These are phyloP conservation scores for Candida easanensis DNA, from an alignment of 805 yeast genomes.

Conservation along the genomic window DNA sequence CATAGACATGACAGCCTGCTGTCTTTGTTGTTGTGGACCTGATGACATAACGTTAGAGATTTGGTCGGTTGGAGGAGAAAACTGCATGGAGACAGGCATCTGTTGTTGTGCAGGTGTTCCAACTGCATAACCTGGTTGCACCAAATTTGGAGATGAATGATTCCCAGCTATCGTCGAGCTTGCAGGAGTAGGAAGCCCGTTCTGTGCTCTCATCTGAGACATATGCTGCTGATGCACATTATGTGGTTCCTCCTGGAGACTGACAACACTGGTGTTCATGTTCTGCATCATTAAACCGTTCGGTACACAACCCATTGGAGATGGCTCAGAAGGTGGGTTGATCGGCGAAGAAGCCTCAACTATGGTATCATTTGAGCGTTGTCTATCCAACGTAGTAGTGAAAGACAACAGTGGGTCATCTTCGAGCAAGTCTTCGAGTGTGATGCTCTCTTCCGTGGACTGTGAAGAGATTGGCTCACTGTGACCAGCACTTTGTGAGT, in stretches of 20 bases:
- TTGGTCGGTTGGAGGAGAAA: slow-evolving; percentile 4
- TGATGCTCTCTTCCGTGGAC: slow-evolving; percentile 13
- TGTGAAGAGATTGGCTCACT: not conserved
- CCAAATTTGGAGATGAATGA: slow-evolving; percentile 8
- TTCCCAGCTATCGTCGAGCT: slow-evolving; percentile 13
- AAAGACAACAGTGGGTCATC: slow-evolving; percentile 28
- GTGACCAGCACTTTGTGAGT: slow-evolving; percentile 11
- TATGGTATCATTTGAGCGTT: slow-evolving; percentile 29
- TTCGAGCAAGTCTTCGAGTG: slow-evolving; percentile 25
- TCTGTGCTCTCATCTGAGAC: slow-evolving; percentile 1
- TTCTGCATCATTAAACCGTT: slow-evolving; percentile 2
- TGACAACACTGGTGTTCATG: slow-evolving; percentile 8
- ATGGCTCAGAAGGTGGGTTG: slow-evolving; percentile 10
- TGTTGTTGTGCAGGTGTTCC: slow-evolving; percentile 7
- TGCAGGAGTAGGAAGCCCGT: slow-evolving; percentile 15
- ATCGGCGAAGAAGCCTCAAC: slow-evolving; percentile 22
- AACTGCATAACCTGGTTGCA: slow-evolving; percentile 8
- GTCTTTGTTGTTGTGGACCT: slow-evolving; percentile 8
- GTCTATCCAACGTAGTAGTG: slow-evolving; percentile 27
- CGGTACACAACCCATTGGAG: slow-evolving; percentile 6
- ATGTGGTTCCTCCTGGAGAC: slow-evolving; percentile 8
- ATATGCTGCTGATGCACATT: not conserved
- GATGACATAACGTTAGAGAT: not conserved
- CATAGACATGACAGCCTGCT: slow-evolving; percentile 6
- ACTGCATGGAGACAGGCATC: slow-evolving; percentile 1